Evolutionary conservation across 2,329 filamentous ascomycete species (phyloP), one percentile per base, ranked within the genome.

Genomic region (Epichloe glyceriae): DNA sequence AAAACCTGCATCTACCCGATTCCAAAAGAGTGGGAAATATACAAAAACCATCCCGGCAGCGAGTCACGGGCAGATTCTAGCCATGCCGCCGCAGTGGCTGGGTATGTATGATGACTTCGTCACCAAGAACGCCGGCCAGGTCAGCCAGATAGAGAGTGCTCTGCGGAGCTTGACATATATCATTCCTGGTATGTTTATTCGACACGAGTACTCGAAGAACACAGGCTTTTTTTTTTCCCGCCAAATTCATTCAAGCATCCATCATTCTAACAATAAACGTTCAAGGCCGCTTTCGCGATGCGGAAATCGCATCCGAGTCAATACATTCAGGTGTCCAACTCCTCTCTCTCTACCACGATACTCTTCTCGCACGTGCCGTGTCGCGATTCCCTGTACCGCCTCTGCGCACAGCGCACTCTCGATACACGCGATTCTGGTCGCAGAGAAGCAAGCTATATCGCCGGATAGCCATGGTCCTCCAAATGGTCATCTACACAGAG

Each of bases 151-250:
- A 56, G 93, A 98, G 72, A 94, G 88, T 55, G 88, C 89, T 14
- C 72, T 98, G 62, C 82, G 93, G 39, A 95, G 89, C 30, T 71
- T 98, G 57, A 96, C 91, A 46, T 98, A 98, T 66, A 89, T 98
- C 57, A 93, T 97, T 47, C 93, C 91, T 52, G 90, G 86, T 82
- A 64, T 3, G 30, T 26, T 37, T 44, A 35, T 3, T 30, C 19
- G 26, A 30, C 26, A 30, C 26, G 7, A 4, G 26, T 30, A 30
- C 26, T 10, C 26, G 26, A 4, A 11, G 26, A 8, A 30, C 8
- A 11, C 26, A 0, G 26, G 26, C 17, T 22, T 6, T 12, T 26
- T 42, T 26, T 17, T 38, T 46, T 4, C 14, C 35, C 12, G 11
- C 15, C 15, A 38, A n/a, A 38, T 38, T 11, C 26, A 30, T 38